Percentiles rank a stretch among this genome's conserved stretches.
Conservation (phyloP, 2,329 filamentous ascomycete species). For the Trichoderma endophyticum region DNA sequence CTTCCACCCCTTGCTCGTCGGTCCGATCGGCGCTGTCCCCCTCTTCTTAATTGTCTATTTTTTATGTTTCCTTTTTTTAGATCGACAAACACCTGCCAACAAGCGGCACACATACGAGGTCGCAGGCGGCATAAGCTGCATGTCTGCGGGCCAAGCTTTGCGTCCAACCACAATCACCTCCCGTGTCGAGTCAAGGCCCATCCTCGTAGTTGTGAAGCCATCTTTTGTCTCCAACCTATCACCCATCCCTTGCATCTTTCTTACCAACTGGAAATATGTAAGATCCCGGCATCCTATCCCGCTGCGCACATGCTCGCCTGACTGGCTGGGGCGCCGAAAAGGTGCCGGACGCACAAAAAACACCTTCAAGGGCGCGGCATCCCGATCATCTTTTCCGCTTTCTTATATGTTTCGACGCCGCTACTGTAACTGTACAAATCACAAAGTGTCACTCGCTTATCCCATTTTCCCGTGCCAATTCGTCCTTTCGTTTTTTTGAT, state of each 20-base stretch:
- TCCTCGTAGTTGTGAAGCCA: neutral
- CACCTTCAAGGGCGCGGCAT: neutral
- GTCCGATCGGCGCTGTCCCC: neutral
- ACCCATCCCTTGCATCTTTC: neutral
- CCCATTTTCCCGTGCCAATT: neutral
- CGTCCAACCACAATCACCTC: conserved; percentile 14
- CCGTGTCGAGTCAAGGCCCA: conserved; percentile 15
- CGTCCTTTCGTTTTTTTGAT: neutral
- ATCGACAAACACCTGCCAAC: neutral
- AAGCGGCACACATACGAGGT: conserved; percentile 9
- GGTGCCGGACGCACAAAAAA: neutral
- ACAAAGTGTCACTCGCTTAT: neutral
- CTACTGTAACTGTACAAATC: neutral
- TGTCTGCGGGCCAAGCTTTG: neutral
- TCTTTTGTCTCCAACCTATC: neutral
- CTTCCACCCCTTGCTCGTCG: neutral
- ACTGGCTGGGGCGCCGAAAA: conserved; percentile 4
- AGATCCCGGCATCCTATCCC: neutral
- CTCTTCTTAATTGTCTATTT: neutral
- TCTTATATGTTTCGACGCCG: neutral
- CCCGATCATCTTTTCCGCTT: neutral
- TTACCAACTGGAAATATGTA: neutral
- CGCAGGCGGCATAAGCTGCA: conserved; percentile 13
- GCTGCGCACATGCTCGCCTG: neutral
- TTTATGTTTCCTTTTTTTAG: neutral